phyloP scores from a whole-genome alignment of 2,329 filamentous ascomycete genomes.

The Kalmusia sp. region DNA sequence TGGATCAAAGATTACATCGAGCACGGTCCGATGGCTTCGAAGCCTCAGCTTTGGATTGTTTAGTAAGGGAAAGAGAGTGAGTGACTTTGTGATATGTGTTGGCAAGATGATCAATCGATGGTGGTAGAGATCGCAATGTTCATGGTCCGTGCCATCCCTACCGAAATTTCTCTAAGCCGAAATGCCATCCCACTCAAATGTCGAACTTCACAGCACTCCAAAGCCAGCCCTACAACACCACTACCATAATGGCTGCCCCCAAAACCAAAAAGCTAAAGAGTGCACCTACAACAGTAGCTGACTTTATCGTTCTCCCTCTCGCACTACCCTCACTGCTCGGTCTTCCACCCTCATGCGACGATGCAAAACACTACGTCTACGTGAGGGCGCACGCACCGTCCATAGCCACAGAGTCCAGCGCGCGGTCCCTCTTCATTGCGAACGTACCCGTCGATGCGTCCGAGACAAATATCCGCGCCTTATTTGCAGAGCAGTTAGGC shows the following conservation, averaged over 20 bases:
- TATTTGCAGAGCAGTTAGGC: slow-evolving; percentile 78
- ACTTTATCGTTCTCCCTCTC: slow-evolving; percentile 74
- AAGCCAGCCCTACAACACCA: too few species aligned
- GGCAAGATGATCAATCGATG: too few species aligned
- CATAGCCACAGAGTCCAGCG: slow-evolving; percentile 64
- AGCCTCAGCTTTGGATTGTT: too few species aligned
- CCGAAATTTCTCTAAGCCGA: too few species aligned
- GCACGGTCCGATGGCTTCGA: too few species aligned
- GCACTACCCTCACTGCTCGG: slow-evolving; percentile 53
- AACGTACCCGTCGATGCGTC: slow-evolving; percentile 89
- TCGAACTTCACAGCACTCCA: too few species aligned
- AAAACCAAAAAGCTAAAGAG: slow-evolving; percentile 23
- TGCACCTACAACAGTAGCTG: slow-evolving; percentile 53
- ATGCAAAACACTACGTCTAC: slow-evolving; percentile 81
- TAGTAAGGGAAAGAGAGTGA: too few species aligned
- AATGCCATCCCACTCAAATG: too few species aligned
- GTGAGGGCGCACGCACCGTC: slow-evolving; percentile 83
- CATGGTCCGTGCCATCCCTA: too few species aligned
- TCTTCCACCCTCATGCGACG: slow-evolving; percentile 57
- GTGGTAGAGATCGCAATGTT: too few species aligned
- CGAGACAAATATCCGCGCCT: slow-evolving; percentile 73
- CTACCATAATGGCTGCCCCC: slow-evolving; percentile 25
- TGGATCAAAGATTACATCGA: too few species aligned
- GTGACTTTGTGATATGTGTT: too few species aligned
- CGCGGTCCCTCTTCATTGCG: slow-evolving; percentile 87